Conservation (phyloP, 1,284 basidiomycete genomes). For the Mrakiaceae sp. region DNA sequence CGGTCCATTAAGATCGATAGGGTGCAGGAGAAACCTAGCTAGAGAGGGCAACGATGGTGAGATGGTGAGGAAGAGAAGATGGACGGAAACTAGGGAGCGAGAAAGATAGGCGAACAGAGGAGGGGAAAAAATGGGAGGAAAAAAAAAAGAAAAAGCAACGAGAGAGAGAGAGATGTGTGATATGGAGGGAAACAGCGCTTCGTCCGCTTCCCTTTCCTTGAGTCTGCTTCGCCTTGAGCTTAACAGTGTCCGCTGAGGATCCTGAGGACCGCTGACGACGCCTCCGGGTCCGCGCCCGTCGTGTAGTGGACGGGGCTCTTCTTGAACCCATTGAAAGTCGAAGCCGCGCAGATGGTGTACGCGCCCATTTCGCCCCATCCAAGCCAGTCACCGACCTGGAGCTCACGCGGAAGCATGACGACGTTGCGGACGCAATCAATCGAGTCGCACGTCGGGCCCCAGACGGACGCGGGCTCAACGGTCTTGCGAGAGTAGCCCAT, state of each 20-base stretch:
- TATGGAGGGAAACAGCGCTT: not conserved
- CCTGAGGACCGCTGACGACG: constrained; percentile 3
- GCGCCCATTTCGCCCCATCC: constrained; percentile 87
- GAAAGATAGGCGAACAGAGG: not conserved
- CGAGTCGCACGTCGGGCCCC: constrained; percentile 74
- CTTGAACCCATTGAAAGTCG: constrained; percentile 64
- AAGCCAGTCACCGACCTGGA: constrained; percentile 81
- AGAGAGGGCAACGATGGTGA: not conserved
- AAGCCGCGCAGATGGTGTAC: constrained; percentile 83
- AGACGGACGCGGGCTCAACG: constrained; percentile 36
- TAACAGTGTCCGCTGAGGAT: constrained; percentile 4
- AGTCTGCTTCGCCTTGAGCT: not conserved
- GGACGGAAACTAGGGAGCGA: not conserved
- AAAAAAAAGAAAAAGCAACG: not conserved
- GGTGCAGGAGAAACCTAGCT: not conserved
- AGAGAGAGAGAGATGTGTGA: not conserved
- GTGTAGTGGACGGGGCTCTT: constrained; percentile 35
- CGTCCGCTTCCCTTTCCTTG: not conserved
- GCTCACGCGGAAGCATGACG: constrained; percentile 49
- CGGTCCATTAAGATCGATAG: not conserved
- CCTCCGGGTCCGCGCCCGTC: constrained; percentile 25
- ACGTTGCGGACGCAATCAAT: constrained; percentile 67
- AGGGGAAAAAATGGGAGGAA: not conserved
- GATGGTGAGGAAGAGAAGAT: not conserved
- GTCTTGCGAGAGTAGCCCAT: constrained; percentile 34